Evolutionary conservation across 106 monocot genomes (phyloP).

Genomic region (Apostasia ramifera): DNA sequence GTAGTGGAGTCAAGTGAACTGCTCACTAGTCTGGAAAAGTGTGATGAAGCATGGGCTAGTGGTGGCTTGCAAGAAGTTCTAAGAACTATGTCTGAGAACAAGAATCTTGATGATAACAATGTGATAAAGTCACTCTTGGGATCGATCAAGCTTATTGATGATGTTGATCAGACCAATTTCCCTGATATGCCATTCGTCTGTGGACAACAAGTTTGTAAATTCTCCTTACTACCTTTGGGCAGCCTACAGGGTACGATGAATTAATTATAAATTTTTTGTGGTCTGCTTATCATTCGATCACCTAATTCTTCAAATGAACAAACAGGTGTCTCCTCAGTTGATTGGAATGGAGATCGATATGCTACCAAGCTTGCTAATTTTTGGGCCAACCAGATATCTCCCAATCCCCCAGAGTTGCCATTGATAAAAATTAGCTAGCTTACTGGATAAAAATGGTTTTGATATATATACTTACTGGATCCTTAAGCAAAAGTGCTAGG

Average conservation of each 20-base stretch:
- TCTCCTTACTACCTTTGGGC: slow-evolving; percentile 47
- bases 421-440: slow-evolving; percentile 2
- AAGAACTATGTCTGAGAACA: slow-evolving; percentile 13
- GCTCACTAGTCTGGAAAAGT: slow-evolving; percentile 15
- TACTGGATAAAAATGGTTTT: too few relatives aligned
- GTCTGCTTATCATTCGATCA: background rate
- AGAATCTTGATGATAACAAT: slow-evolving; percentile 13
- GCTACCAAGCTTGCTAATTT: slow-evolving; percentile 60
- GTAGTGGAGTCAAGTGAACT: slow-evolving; percentile 13
- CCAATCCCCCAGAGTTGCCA: slow-evolving; percentile 34
- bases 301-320: slow-evolving; percentile 10
- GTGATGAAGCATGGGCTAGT: slow-evolving; percentile 37
- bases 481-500: too few relatives aligned
- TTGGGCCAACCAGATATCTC: slow-evolving; percentile 64
- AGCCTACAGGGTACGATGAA: slow-evolving; percentile 37
- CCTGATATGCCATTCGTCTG: slow-evolving; percentile 4
- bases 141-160: slow-evolving; percentile 33
- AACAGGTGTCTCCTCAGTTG: slow-evolving; percentile 31
- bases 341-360: slow-evolving; percentile 60
- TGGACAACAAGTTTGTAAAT: slow-evolving; percentile 18
- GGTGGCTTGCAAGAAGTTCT: slow-evolving; percentile 42
- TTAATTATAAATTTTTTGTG: background rate
- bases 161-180: slow-evolving; percentile 13
- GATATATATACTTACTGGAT: too few relatives aligned
- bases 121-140: slow-evolving; percentile 22